These are phyloP conservation scores for Tetrahymena thermophila DNA, from an alignment of 73 alveolate species.

Conservation along the genomic window DNA sequence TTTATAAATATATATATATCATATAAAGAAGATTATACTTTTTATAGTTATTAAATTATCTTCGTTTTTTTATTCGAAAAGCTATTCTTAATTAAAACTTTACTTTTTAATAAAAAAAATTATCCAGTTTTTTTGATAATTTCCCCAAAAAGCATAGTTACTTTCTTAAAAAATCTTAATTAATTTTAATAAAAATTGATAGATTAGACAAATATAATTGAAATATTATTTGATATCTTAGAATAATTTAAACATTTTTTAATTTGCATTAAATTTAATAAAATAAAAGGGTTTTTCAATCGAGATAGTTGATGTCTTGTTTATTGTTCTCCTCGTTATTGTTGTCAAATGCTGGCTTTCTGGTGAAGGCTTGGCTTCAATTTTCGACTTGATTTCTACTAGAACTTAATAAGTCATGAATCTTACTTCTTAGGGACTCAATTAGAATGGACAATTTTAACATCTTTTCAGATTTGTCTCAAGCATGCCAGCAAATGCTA, in stretches of 20 bases:
- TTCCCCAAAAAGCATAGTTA: neutral
- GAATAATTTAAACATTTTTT: neutral
- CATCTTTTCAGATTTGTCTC: neutral
- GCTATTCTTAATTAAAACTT: neutral
- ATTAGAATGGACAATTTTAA: neutral
- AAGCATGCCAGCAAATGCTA: neutral
- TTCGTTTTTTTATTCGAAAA: neutral
- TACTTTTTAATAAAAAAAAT: neutral
- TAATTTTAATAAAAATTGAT: too few relatives aligned
- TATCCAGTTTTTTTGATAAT: neutral
- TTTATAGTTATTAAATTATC: too few relatives aligned
- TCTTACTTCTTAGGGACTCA: neutral
- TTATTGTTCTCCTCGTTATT: neutral
- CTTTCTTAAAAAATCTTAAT: too few relatives aligned
- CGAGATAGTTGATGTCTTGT: neutral
- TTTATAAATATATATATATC: too few relatives aligned
- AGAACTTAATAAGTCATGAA: neutral
- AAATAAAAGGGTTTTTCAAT: neutral
- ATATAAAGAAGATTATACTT: too few relatives aligned
- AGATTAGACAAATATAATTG: too few relatives aligned
- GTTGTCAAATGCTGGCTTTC: neutral
- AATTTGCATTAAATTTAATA: neutral
- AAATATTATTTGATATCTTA: neutral
- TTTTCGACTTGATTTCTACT: neutral
- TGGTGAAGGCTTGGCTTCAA: neutral